Evolutionary conservation across 2,329 filamentous ascomycete genomes (phyloP).

Genomic region (Penicillium nordicum): DNA sequence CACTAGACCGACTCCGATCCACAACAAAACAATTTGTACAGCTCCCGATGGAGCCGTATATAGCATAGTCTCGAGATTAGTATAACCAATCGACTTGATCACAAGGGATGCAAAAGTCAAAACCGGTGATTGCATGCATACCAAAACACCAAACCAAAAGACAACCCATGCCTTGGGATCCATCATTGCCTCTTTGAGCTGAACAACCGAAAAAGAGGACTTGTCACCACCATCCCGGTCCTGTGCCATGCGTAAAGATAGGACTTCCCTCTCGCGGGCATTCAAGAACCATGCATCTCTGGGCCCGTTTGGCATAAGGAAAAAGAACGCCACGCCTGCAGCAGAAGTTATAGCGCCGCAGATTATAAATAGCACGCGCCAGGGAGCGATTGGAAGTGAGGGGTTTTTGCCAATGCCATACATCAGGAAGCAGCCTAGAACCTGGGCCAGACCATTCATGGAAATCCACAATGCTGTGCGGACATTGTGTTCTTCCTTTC

Average conservation of each 20-base stretch:
- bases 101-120: slow-evolving; percentile 51
- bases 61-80: slow-evolving; percentile 46
- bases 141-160: slow-evolving; percentile 47
- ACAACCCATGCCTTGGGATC: slow-evolving; percentile 47
- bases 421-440: slow-evolving; percentile 49
- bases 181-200: slow-evolving; percentile 45
- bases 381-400: slow-evolving; percentile 43
- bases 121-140: slow-evolving; percentile 48
- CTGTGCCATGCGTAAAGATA: slow-evolving; percentile 37
- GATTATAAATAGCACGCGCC: slow-evolving; percentile 50
- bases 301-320: slow-evolving; percentile 42
- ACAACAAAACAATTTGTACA: slow-evolving; percentile 47
- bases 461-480: slow-evolving; percentile 38
- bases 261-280: slow-evolving; percentile 42
- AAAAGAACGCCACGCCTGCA: slow-evolving; percentile 46
- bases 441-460: slow-evolving; percentile 48
- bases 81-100: slow-evolving; percentile 48
- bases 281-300: slow-evolving; percentile 51
- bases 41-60: slow-evolving; percentile 50
- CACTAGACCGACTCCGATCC: slow-evolving; percentile 45
- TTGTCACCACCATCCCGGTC: slow-evolving; percentile 44
- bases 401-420: slow-evolving; percentile 50
- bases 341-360: slow-evolving; percentile 48
- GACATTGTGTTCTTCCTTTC: slow-evolving; percentile 33
- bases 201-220: slow-evolving; percentile 44